Evolutionary conservation across 1,284 basidiomycete species (phyloP), one percentile per base, ranked within the genome.

Genomic region (Malassezia equina): DNA sequence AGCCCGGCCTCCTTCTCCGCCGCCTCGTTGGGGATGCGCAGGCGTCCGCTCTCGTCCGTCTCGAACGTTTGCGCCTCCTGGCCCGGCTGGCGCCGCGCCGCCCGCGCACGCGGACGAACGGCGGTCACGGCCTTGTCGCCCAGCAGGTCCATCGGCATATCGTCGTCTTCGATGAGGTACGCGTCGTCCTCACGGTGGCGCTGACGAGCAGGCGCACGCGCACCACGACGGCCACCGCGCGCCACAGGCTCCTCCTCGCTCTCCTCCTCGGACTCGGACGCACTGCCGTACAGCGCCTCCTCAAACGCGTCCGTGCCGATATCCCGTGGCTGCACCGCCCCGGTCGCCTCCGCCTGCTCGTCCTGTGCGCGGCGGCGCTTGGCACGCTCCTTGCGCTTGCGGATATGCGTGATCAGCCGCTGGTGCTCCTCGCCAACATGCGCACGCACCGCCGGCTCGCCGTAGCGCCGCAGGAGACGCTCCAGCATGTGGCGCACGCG

Each of bases 401-500:
- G 86, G 75, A 93, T 90, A 74, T 88, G 90, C 52, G 84, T 78
- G n/a, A 93, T 78, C 8, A 96, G 85, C 73, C 82, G 82, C 74
- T 86, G 86, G 59, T 78, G 76, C 17, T 85, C 84, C 27, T 86
- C 86, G 60, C 81, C 86, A 3, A 62, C 63, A 7, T 79, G 77
- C 44, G 69, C 62, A 59, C 79, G 78, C 6, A 99, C 83, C 19
- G 84, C 84, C 47, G 91, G 84, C 79, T 83, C 94, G 0, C 85
- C 86, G 70, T 95, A 94, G 59, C 90, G 82, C 58, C 93, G 80
- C 60, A 98, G 81, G 81, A 98, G 84, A 43, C 94, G 83, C 79
- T 98, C 94, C 66, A 98, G 90, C 57, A 98, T 90, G 76, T 96
- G 91, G 42, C 90, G 83, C 12, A 95, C 88, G 78, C 95, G 96